Percentiles rank a stretch among this genome's conserved stretches.
Evolutionary conservation across 2,329 filamentous ascomycete species (phyloP).

Genomic region (Alternaria hordeiaustralica): DNA sequence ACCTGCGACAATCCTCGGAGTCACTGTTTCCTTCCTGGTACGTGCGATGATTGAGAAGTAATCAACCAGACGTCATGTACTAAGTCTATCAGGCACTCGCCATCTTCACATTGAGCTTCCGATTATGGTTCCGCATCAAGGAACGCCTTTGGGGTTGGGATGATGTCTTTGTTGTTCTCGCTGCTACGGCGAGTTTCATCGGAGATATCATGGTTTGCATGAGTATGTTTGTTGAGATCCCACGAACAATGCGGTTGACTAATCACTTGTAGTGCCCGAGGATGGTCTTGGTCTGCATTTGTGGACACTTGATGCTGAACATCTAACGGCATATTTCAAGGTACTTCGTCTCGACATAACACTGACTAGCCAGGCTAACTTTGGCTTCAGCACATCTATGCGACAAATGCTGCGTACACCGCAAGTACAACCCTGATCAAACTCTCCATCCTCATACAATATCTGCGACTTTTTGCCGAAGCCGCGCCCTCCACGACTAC

Average conservation of each 20-base stretch:
- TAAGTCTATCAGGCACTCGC: slow-evolving; percentile 28
- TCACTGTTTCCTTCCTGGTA: slow-evolving; percentile 40
- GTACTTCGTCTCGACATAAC: slow-evolving; percentile 13
- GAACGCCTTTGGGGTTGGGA: slow-evolving; percentile 46
- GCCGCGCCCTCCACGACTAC: slow-evolving; percentile 16
- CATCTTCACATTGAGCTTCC: slow-evolving; percentile 33
- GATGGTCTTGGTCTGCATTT: slow-evolving; percentile 45
- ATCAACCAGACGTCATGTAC: slow-evolving; percentile 1
- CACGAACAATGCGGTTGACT: background rate
- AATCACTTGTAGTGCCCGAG: slow-evolving; percentile 33
- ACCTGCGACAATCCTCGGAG: slow-evolving; percentile 37
- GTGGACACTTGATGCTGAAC: slow-evolving; percentile 24
- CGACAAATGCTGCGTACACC: slow-evolving; percentile 40
- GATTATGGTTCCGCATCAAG: slow-evolving; percentile 39
- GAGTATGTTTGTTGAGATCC: slow-evolving; percentile 28
- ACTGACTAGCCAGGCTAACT: background rate
- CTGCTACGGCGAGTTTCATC: slow-evolving; percentile 27
- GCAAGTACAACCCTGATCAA: slow-evolving; percentile 46
- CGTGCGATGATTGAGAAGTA: slow-evolving; percentile 6
- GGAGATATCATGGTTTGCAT: slow-evolving; percentile 41
- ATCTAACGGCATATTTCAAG: slow-evolving; percentile 37
- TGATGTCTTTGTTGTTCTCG: slow-evolving; percentile 42
- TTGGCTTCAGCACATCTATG: slow-evolving; percentile 36
- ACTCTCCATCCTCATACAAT: slow-evolving; percentile 47
- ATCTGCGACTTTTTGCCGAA: slow-evolving; percentile 44